Evolutionary conservation across 2,329 filamentous ascomycete genomes (phyloP).

Genomic region (Exophiala bonariae): DNA sequence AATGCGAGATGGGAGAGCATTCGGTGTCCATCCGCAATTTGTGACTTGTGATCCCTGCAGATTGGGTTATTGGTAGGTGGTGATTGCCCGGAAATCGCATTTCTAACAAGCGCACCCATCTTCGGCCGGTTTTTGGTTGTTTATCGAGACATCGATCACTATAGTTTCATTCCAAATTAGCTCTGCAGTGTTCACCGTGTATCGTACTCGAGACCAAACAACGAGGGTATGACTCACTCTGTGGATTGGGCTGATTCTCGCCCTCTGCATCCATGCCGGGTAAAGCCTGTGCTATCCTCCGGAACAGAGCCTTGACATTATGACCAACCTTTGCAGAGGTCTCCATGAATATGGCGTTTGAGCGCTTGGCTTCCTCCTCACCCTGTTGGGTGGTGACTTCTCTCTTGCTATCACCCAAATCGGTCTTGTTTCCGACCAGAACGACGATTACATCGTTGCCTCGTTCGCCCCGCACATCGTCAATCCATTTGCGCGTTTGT

Average conservation of each 20-base stretch:
- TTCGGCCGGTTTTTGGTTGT: conserved; percentile 26
- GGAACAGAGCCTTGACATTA: conserved; percentile 97
- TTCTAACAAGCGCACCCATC: conserved; percentile 28
- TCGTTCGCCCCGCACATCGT: conserved; percentile 93
- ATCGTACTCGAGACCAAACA: no score
- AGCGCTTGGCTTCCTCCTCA: conserved; percentile 97
- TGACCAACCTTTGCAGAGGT: conserved; percentile 97
- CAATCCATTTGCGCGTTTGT: conserved; percentile 99
- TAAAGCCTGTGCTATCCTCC: conserved; percentile 95
- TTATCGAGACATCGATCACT: conserved; percentile 30
- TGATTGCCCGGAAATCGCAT: background rate
- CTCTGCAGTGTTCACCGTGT: background rate
- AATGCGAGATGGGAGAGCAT: no score
- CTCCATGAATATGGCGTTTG: conserved; percentile 98
- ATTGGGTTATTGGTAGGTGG: background rate
- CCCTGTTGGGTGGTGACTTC: conserved; percentile 96
- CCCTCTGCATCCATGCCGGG: conserved; percentile 96
- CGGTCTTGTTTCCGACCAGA: conserved; percentile 97
- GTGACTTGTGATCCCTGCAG: background rate
- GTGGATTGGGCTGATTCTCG: conserved; percentile 42
- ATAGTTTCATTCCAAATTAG: background rate
- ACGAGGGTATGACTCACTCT: conserved; percentile 22
- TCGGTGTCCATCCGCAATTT: background rate
- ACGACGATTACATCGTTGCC: conserved; percentile 99
- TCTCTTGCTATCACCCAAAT: conserved; percentile 87